Evolutionary conservation across 2,329 filamentous ascomycete genomes (phyloP).

Genomic region (Colletotrichum caudatum): DNA sequence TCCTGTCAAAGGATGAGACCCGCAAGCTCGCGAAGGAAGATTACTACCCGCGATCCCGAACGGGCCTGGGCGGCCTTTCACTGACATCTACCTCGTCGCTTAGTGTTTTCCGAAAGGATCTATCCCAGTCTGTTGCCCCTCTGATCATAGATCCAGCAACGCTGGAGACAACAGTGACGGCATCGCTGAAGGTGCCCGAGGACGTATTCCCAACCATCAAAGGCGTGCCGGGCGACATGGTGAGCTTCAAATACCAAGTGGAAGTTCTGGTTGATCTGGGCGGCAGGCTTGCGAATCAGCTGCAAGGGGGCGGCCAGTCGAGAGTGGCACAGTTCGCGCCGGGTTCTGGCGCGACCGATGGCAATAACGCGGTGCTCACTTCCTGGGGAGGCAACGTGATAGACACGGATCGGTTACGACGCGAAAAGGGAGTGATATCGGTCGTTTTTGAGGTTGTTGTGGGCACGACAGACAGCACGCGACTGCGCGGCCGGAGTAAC

Average conservation of each 20-base stretch:
- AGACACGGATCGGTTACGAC: conserved; percentile 86
- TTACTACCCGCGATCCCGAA: conserved; percentile 87
- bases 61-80: conserved; percentile 86
- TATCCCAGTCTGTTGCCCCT: conserved; percentile 89
- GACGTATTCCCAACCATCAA: conserved; percentile 93
- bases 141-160: conserved; percentile 87
- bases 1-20: conserved; percentile 71
- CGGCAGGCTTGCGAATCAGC: conserved; percentile 82
- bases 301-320: conserved; percentile 72
- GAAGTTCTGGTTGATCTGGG: conserved; percentile 94
- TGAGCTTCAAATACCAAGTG: conserved; percentile 93
- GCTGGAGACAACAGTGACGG: conserved; percentile 82
- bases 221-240: conserved; percentile 90
- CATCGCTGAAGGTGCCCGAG: conserved; percentile 87
- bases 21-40: conserved; percentile 82
- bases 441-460: conserved; percentile 89
- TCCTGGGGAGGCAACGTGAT: conserved; percentile 78
- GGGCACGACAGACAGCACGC: conserved; percentile 82
- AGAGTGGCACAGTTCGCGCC: conserved; percentile 53
- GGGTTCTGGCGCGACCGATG: conserved; percentile 50
- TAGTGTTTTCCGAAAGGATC: conserved; percentile 94
- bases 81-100: conserved; percentile 87
- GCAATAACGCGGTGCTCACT: conserved; percentile 59
- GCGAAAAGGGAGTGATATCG: conserved; percentile 92
- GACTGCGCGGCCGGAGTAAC: conserved; percentile 38